A percentile compares a stretch with the other conserved stretches of the same genome.
phyloP scores from a whole-genome alignment of 2,329 filamentous ascomycete species.

The Escovopsis weberi region DNA sequence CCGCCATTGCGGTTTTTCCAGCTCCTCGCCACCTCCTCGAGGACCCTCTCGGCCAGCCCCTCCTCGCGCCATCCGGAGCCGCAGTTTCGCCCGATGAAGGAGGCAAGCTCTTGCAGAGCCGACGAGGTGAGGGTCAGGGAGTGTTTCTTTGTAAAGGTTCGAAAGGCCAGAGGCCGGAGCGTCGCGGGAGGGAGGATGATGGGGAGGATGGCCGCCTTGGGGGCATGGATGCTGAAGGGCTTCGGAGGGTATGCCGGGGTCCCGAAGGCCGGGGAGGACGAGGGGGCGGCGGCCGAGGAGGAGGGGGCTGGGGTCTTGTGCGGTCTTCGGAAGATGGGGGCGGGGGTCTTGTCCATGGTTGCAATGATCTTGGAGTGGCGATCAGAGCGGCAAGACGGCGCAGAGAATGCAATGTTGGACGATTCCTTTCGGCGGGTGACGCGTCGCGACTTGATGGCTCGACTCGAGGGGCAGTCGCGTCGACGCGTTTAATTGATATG shows the following conservation, averaged over 20 bases:
- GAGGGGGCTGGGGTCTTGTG: constrained; percentile 18
- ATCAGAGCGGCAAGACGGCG: not conserved
- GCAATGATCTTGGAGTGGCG: not conserved
- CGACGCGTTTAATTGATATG: constrained; percentile 25
- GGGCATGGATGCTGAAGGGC: constrained; percentile 39
- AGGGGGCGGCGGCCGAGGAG: constrained; percentile 45
- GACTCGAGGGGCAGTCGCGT: constrained; percentile 15
- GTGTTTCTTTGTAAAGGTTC: constrained; percentile 95
- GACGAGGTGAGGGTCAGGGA: constrained; percentile 83
- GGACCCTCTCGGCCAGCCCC: constrained; percentile 76
- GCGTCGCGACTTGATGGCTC: constrained; percentile 12
- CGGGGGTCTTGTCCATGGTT: constrained; percentile 25
- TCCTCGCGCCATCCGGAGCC: constrained; percentile 95
- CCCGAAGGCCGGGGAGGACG: constrained; percentile 80
- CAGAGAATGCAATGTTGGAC: not conserved
- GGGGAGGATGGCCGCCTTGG: constrained; percentile 58
- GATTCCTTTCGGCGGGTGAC: constrained; percentile 8
- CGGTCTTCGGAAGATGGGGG: constrained; percentile 23
- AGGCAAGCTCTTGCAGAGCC: constrained; percentile 69
- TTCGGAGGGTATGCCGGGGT: constrained; percentile 71
- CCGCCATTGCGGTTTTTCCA: constrained; percentile 88
- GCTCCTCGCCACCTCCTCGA: constrained; percentile 78
- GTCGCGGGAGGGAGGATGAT: constrained; percentile 81
- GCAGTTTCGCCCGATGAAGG: constrained; percentile 85
- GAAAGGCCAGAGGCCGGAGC: constrained; percentile 78